Evolutionary conservation across 768 basidiomycete genomes (phyloP).

Genomic region (Tephrocybe sp.): DNA sequence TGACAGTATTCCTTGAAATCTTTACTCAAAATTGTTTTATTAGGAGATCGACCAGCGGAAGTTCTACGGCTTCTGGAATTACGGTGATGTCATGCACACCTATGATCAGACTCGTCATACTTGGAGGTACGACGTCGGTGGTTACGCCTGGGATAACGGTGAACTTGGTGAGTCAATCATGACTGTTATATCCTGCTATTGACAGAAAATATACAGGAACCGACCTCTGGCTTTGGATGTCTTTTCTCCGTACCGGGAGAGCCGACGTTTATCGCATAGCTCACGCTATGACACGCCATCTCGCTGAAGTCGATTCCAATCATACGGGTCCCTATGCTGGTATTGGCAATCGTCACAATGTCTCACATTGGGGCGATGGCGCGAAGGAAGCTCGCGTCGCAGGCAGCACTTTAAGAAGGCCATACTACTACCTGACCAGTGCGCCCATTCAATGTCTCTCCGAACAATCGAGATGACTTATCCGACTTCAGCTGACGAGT

Average conservation of each 20-base stretch:
- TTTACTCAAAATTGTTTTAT: background rate
- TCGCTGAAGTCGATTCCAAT: slow-evolving; percentile 38
- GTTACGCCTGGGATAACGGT: slow-evolving; percentile 39
- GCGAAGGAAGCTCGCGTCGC: slow-evolving; percentile 37
- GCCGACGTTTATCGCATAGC: slow-evolving; percentile 35
- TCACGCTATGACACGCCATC: slow-evolving; percentile 35
- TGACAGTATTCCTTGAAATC: background rate
- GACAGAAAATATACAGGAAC: slow-evolving; percentile 20
- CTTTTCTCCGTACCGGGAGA: slow-evolving; percentile 37
- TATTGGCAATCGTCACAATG: slow-evolving; percentile 36
- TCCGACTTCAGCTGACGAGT: slow-evolving; percentile 29
- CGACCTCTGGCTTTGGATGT: slow-evolving; percentile 40
- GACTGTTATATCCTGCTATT: background rate
- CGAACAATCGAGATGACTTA: background rate
- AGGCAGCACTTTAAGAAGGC: slow-evolving; percentile 34
- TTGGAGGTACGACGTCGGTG: slow-evolving; percentile 39
- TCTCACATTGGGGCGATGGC: slow-evolving; percentile 40
- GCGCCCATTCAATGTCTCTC: slow-evolving; percentile 4
- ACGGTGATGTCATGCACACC: slow-evolving; percentile 40
- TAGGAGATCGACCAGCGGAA: slow-evolving; percentile 34
- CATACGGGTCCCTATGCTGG: slow-evolving; percentile 38
- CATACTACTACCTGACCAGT: slow-evolving; percentile 39
- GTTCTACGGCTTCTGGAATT: slow-evolving; percentile 41
- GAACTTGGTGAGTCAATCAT: slow-evolving; percentile 26
- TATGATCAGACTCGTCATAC: slow-evolving; percentile 39